Evolutionary conservation across 192 early-diverging fungal species (phyloP), one percentile per base, ranked within the genome.

Genomic region (Backusella liffmaniae): DNA sequence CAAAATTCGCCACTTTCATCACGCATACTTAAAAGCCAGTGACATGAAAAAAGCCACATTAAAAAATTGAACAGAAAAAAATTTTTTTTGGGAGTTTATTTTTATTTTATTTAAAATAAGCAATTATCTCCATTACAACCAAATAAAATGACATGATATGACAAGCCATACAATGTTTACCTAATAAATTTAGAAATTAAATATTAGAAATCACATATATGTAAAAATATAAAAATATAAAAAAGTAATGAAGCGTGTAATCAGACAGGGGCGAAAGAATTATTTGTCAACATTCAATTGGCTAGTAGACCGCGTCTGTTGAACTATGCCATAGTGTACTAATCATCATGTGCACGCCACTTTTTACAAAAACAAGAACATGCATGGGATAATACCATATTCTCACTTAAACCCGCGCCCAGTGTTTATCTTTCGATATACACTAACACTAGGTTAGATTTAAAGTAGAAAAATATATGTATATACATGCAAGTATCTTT

Each of bases 201-300:
- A 62, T 29, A 36, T 35, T 67, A 67, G 35, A 18, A n/a, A 67
- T 36, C 15, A 4, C 2, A 4, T 1, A 4, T 67, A 16, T 67
- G 3, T 1, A 36, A 36, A 67, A 5, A 35, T 13, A 18, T n/a
- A 7, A 1, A 34, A 26, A 35, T 30, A 36, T 32, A 16, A n/a
- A 36, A 35, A 7, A 16, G 32, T 10, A 35, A 36, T 6, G 35
- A 0, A 67, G 29, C 29, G 13, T 7, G 16, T 32, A 67, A 36
- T 67, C 66, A 67, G 66, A 67, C 35, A 67, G 66, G 66, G 66
- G 66, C 66, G 66, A 67, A 67, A 67, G 66, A 67, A 67, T 35
- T 67, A 36, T 67, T 32, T 67, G 35, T 67, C 66, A 67, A 67
- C 66, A 67, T 67, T 67, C 32, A 35, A 67, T 67, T 35, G 66